Conservation (phyloP, 495 filamentous ascomycete genomes). For the Penicillium cinerascens region DNA sequence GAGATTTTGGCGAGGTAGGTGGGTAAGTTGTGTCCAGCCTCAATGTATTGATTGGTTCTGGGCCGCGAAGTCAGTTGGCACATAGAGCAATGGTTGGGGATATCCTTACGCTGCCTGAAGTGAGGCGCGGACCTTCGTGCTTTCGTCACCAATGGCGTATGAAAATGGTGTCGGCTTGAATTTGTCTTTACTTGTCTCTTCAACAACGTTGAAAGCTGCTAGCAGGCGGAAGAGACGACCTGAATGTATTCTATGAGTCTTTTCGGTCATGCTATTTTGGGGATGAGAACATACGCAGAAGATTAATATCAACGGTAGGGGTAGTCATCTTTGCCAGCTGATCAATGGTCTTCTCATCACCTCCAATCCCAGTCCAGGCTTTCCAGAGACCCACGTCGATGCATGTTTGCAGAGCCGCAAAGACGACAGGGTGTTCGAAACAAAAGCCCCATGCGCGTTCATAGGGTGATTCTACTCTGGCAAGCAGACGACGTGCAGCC, state of each 20-base stretch:
- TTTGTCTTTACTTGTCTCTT: constrained; percentile 31
- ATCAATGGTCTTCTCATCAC: constrained; percentile 24
- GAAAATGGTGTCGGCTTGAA: constrained; percentile 39
- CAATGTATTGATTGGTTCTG: constrained; percentile 27
- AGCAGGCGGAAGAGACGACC: constrained; percentile 42
- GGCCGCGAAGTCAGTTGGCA: too few relatives aligned
- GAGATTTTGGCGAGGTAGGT: constrained; percentile 34
- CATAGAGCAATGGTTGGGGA: background rate
- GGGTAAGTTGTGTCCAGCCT: constrained; percentile 26
- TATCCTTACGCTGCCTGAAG: constrained; percentile 35
- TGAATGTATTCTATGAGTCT: constrained; percentile 6
- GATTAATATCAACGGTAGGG: constrained; percentile 20
- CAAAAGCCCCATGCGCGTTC: constrained; percentile 31
- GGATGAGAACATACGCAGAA: constrained; percentile 6
- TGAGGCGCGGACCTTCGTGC: constrained; percentile 30
- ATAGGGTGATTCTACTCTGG: constrained; percentile 25
- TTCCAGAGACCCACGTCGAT: constrained; percentile 28
- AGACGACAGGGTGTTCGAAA: constrained; percentile 28
- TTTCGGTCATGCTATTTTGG: background rate
- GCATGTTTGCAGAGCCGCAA: constrained; percentile 28
- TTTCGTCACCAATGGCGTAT: constrained; percentile 31
- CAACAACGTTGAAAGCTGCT: constrained; percentile 34
- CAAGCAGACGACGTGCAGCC: constrained; percentile 26
- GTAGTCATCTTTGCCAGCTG: constrained; percentile 19
- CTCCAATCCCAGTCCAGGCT: constrained; percentile 21